Base-by-base conservation (phyloP, 192 early-diverging fungal species). In the Linnemannia exigua region DNA sequence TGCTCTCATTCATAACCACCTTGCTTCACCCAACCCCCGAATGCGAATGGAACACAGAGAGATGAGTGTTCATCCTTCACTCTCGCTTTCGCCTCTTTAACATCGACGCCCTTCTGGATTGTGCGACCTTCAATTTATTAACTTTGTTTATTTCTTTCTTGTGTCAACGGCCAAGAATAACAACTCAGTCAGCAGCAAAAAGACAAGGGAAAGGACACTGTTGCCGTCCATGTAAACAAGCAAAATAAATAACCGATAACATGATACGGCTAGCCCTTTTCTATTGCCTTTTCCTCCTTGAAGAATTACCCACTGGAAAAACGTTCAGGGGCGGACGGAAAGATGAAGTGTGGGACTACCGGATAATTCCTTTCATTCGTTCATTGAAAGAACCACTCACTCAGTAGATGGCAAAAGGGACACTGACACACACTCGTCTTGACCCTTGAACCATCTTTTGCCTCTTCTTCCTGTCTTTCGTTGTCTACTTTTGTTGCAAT, bases 91-190 rank as follows among this genome's bases (percentile, higher is more conserved):
- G 11, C 28, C 12, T 61, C 58, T 61, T 25, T 25, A 8, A 31
- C 58, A n/a, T 31, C 58, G 12, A 31, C 58, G 58, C 58, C 58
- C 58, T 63, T 63, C 58, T 63, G 58, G 58, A 63, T 63, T 63
- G 58, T 63, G 58, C 12, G 3, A 63, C 58, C n/a, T 63, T 63
- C 58, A 63, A 63, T 63, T 31, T 63, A 63, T 63, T 63, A 63
- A 63, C 41, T 44, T 44, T 44, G 3, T 44, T 44, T 44, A 44
- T 44, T 44, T n/a, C n/a, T n/a, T 3, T 44, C 5, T 44, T 44
- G 41, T 44, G 41, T 44, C 58, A 63, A 63, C 28, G 25, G 48
- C 15, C 48, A 50, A 2, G 48, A 50, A 63, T 63, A 63, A 0
- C 54, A 63, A 33, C 58, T 63, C 58, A 63, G 58, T 63, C 58